A percentile compares a stretch with the other conserved stretches of the same genome.
These are phyloP conservation scores for Fusarium illudens DNA, from an alignment of 2,329 filamentous ascomycete genomes.

Conservation along the genomic window DNA sequence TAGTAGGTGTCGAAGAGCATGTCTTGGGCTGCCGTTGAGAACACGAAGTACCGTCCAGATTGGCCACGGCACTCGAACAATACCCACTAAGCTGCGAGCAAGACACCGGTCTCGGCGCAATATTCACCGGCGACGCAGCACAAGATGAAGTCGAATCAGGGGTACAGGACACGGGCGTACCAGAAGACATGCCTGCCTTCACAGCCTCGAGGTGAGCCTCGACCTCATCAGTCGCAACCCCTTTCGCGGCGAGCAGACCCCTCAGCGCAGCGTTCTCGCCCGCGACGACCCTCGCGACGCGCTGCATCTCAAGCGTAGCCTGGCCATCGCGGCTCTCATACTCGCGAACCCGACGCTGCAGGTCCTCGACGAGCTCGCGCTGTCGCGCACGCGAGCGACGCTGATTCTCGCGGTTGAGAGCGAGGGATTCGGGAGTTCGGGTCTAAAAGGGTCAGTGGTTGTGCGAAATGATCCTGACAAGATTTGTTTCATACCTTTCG, in stretches of 20 bases:
- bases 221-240: constrained; percentile 30
- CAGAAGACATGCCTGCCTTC: background rate
- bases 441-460: constrained; percentile 10
- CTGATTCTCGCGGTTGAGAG: constrained; percentile 54
- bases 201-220: constrained; percentile 31
- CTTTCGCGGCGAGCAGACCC: constrained; percentile 34
- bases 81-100: background rate
- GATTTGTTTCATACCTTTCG: constrained; percentile 17
- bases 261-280: constrained; percentile 53
- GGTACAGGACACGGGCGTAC: background rate
- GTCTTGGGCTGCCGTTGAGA: background rate
- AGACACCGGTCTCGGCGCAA: background rate
- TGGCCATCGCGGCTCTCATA: constrained; percentile 53
- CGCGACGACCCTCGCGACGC: constrained; percentile 54
- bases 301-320: constrained; percentile 59
- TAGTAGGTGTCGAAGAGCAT: constrained; percentile 4
- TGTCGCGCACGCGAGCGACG: constrained; percentile 56
- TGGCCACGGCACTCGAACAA: background rate
- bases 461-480: background rate
- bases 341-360: constrained; percentile 53
- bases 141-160: constrained; percentile 17
- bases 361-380: constrained; percentile 53
- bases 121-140: constrained; percentile 10
- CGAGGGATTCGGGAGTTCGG: constrained; percentile 41
- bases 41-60: background rate